Evolutionary conservation across 306 rosid species (phyloP), one percentile per base, ranked within the genome.

Genomic region (Acacia melanoxylon): DNA sequence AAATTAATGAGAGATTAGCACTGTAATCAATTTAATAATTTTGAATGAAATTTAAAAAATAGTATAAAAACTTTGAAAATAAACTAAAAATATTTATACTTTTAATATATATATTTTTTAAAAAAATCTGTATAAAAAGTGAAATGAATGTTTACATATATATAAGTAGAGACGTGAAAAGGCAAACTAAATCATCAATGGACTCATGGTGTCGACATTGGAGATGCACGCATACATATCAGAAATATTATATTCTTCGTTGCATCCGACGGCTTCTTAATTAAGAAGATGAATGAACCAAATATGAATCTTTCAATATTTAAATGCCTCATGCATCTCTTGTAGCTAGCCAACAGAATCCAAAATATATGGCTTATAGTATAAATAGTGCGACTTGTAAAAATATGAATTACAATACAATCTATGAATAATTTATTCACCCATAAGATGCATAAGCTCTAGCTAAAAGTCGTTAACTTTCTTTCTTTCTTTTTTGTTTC

Each of bases 161-260:
- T 59, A 61, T 24, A 61, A 61, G 67, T 13, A 61, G 35, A 22
- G 35, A 12, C 17, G 9, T 61, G 31, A 58, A 61, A 24, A 61
- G 16, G 35, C 6, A 24, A 62, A 12, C 19, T 37, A 13, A 27
- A 13, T 13, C 68, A 27, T 27, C 66, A 62, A 27, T 8, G 11
- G 16, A 10, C 11, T 62, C 66, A 49, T 62, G 12, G 49, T 71
- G 69, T 77, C 69, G 62, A 77, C 79, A 77, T 72, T 19, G 25
- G 63, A 70, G 49, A 66, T 65, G 72, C 35, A 37, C 19, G 20
- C 66, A 17, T 49, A 45, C 75, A 40, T 63, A 42, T 75, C 41
- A 75, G 59, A 51, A 25, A 49, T 70, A 70, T 59, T 35, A 69
- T 76, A 37, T 76, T 59, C 2, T 20, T 48, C 10, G 6, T 49